Evolutionary conservation across 495 filamentous ascomycete genomes (phyloP).

Genomic region (Podospora fimiseda): DNA sequence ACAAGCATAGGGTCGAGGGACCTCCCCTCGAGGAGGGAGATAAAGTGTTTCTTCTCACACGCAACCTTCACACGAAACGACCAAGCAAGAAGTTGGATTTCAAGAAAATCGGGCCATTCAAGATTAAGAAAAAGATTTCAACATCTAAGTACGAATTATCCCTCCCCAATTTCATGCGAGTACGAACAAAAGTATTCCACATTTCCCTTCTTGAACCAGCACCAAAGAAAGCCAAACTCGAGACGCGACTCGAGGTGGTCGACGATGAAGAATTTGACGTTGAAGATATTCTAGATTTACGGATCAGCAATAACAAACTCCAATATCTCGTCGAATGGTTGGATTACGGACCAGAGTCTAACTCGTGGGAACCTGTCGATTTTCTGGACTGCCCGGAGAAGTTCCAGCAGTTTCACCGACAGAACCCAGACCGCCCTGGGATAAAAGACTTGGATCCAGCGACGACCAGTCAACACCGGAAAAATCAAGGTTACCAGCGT

Average conservation of each 20-base stretch:
- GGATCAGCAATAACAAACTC: too few species aligned
- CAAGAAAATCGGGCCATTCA: neutral
- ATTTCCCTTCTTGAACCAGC: slow-evolving; percentile 1
- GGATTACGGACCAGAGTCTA: too few species aligned
- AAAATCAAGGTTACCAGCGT: neutral
- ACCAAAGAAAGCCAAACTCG: neutral
- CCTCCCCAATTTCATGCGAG: neutral
- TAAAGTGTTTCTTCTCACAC: slow-evolving; percentile 1
- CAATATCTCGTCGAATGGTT: too few species aligned
- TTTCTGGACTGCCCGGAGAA: neutral
- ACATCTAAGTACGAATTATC: neutral
- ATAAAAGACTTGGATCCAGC: neutral
- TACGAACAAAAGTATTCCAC: neutral
- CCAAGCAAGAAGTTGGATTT: slow-evolving; percentile 1
- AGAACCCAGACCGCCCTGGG: neutral
- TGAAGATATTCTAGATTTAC: too few species aligned
- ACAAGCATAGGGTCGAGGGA: neutral
- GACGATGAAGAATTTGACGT: too few species aligned
- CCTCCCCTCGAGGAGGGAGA: neutral
- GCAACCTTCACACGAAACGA: neutral
- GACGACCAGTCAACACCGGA: neutral
- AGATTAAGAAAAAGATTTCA: neutral
- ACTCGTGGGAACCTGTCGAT: neutral
- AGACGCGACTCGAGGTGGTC: neutral
- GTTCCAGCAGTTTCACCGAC: neutral